phyloP scores from a whole-genome alignment of 768 basidiomycete species.

The Royoungia palumana region DNA sequence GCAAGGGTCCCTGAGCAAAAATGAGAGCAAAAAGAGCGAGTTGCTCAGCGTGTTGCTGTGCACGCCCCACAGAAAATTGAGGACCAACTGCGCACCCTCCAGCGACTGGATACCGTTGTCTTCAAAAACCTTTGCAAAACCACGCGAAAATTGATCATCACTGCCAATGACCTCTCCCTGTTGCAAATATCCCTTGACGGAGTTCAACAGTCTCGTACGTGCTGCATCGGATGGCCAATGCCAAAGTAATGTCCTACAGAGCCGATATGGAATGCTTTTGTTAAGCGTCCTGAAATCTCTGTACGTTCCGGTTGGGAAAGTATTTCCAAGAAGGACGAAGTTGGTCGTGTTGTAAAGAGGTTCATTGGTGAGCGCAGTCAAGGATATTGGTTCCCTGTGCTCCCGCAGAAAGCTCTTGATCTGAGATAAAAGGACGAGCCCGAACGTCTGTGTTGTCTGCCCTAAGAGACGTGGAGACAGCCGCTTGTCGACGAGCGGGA shows the following conservation, averaged over 20 bases:
- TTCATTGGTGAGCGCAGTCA: conserved; percentile 12
- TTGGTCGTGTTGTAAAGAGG: conserved; percentile 21
- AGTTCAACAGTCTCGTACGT: conserved; percentile 6
- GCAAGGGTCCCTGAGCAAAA: conserved; percentile 41
- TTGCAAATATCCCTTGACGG: conserved; percentile 13
- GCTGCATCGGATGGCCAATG: conserved; percentile 15
- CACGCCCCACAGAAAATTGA: conserved; percentile 20
- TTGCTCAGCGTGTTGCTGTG: conserved; percentile 24
- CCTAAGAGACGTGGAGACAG: conserved; percentile 13
- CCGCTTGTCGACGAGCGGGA: conserved; percentile 19
- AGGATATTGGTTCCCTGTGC: conserved; percentile 4
- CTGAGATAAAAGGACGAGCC: conserved; percentile 7
- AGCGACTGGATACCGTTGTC: conserved; percentile 12
- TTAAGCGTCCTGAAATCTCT: conserved; percentile 19
- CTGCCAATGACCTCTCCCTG: conserved; percentile 3
- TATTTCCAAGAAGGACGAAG: conserved; percentile 14
- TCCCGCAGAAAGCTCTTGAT: conserved; percentile 6
- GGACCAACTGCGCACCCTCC: conserved; percentile 18
- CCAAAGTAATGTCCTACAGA: conserved; percentile 12
- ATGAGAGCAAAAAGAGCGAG: conserved; percentile 17
- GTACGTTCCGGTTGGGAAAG: conserved; percentile 21
- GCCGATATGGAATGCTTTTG: conserved; percentile 18
- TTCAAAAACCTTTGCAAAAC: conserved; percentile 18
- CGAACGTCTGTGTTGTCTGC: conserved; percentile 12
- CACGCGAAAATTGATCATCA: conserved; percentile 6